Conservation (phyloP, 352 stramenopile genomes). For the Blastocystis sp. region DNA sequence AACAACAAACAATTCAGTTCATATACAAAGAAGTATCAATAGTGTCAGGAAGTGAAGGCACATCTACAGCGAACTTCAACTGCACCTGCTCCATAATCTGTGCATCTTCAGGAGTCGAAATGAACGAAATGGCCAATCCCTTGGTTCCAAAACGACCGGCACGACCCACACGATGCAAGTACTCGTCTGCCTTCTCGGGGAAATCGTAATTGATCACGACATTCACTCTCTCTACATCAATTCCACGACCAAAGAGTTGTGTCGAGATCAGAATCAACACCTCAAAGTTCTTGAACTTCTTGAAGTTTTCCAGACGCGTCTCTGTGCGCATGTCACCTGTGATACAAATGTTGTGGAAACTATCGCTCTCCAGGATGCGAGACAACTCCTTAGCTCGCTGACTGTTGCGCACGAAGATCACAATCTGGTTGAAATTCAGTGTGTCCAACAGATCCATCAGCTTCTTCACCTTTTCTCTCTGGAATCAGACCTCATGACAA, state of each 20-base stretch:
- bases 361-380: constrained; percentile 93
- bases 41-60: constrained; percentile 94
- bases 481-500: not conserved
- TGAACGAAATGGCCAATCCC: constrained; percentile 98
- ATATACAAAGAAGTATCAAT: constrained; percentile 99
- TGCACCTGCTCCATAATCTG: constrained; percentile 96
- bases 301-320: constrained; percentile 89
- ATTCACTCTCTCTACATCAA: constrained; percentile 99
- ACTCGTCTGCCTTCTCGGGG: constrained; percentile 89
- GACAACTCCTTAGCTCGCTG: constrained; percentile 90
- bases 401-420: constrained; percentile 72
- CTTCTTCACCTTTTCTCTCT: constrained; percentile 95
- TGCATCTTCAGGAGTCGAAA: constrained; percentile 91
- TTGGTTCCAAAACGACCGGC: constrained; percentile 98
- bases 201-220: constrained; percentile 99
- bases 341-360: constrained; percentile 99
- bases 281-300: constrained; percentile 99
- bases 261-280: constrained; percentile 98
- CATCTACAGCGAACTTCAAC: constrained; percentile 97
- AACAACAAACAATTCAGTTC: constrained; percentile 64
- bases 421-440: constrained; percentile 99
- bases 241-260: constrained; percentile 96
- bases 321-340: constrained; percentile 81
- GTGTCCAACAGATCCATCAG: constrained; percentile 97
- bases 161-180: constrained; percentile 92